Base-by-base conservation (phyloP, 371 early-diverging fungal species). In the Blakeslea trispora region DNA sequence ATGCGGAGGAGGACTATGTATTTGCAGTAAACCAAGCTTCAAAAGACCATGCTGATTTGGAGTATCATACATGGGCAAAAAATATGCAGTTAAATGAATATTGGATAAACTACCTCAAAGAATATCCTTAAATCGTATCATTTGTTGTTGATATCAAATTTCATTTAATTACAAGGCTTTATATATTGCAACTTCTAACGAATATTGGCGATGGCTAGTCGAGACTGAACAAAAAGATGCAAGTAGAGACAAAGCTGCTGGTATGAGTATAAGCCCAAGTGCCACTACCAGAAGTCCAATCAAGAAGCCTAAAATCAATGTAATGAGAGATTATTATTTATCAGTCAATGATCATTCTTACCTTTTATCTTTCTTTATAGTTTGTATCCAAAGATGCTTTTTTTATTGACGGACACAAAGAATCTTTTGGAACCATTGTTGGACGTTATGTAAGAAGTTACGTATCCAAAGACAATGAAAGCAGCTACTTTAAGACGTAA, bases 391-490 rank as follows among this genome's bases (percentile, higher is more conserved):
- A 43, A 19, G 50, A 56, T 56, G 11, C 57, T 18, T 18, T 41
- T 49, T 56, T 41, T 41, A 56, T 49, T 56, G 57, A 56, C 44
- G 57, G 57, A 49, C 42, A 49, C 57, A 56, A 32, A 56, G 57
- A 49, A 43, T 49, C 43, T 37, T 49, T 56, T 49, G 57, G 49
- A 41, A 49, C 49, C 34, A 56, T 56, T 22, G 57, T 56, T 49
- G 49, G 50, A 4, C 49, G 57, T 49, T 56, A 49, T 56, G 50
- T 43, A 41, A 56, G 50, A 56, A 56, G 57, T 49, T 56, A 47
- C 45, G 28, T 28, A 28, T 28, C 28, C 28, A 28, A 28, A 31
- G 42, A 41, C 21, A 52, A 22, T 18, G 42, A 46, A 58, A 42
- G 42, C 43, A 52, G 52, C 43, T 52, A 43, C 32, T 52, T 52